These are phyloP conservation scores for Lactarius pseudohatsudake DNA, from an alignment of 768 basidiomycete species.

Conservation along the genomic window DNA sequence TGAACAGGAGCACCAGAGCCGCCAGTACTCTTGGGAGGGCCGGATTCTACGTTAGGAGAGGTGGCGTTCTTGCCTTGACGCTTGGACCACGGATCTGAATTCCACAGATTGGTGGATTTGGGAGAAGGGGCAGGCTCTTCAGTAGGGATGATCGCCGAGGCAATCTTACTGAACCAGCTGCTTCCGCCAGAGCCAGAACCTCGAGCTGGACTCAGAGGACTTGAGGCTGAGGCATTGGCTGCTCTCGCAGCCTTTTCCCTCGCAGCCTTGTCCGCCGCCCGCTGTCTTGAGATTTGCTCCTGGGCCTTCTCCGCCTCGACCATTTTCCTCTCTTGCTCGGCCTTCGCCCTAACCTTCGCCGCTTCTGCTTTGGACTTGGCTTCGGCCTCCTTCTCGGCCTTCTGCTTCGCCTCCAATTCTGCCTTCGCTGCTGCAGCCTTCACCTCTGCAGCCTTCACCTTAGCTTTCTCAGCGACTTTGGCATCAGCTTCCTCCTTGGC, in stretches of 20 bases:
- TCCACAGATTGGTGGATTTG: neutral
- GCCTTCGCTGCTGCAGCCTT: neutral
- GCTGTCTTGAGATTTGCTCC: neutral
- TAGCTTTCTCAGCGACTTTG: neutral
- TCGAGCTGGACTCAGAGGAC: constrained; percentile 16
- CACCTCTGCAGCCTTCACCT: neutral
- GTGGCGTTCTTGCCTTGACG: neutral
- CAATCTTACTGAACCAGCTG: constrained; percentile 3
- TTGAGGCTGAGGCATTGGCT: neutral
- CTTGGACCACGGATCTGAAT: neutral
- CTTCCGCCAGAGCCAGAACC: neutral
- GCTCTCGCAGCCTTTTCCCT: constrained; percentile 9
- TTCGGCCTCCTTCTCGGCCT: neutral
- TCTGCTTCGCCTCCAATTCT: neutral
- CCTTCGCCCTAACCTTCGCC: neutral
- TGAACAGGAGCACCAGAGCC: neutral
- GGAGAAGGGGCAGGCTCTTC: constrained; percentile 5
- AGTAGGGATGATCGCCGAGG: neutral
- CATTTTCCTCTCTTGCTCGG: neutral
- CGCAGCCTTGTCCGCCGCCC: constrained; percentile 11
- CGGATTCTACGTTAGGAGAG: neutral
- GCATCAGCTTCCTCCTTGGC: neutral
- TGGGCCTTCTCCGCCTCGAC: neutral
- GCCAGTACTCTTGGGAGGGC: neutral
- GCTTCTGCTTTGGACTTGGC: neutral